phyloP scores from a whole-genome alignment of 306 rosid genomes.

The Cicer pinnatifidum region DNA sequence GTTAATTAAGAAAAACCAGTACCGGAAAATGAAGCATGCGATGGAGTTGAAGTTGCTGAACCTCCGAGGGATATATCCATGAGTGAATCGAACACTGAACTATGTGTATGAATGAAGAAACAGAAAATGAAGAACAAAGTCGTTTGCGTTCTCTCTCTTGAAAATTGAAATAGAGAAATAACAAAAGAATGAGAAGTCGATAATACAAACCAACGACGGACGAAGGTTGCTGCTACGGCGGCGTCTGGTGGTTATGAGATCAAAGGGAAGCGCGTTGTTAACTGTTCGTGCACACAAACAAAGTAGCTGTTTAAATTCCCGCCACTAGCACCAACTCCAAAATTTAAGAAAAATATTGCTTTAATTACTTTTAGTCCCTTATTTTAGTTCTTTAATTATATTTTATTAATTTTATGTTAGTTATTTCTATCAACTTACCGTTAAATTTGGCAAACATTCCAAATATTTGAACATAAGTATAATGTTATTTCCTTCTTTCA shows the following conservation, averaged over 20 bases:
- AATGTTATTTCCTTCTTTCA: too few relatives aligned
- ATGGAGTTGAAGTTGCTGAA: slow-evolving; percentile 39
- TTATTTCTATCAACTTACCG: too few relatives aligned
- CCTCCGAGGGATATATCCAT: slow-evolving; percentile 37
- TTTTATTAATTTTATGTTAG: too few relatives aligned
- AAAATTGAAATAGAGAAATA: not conserved
- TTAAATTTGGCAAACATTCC: too few relatives aligned
- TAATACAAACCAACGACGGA: slow-evolving; percentile 3
- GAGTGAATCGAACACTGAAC: slow-evolving; percentile 31
- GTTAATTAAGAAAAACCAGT: not conserved
- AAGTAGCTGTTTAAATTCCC: too few relatives aligned
- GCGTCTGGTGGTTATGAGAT: slow-evolving; percentile 10
- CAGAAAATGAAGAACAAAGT: slow-evolving; percentile 14
- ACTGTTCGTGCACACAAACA: not conserved
- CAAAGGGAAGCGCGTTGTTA: not conserved
- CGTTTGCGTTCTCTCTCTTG: slow-evolving; percentile 6
- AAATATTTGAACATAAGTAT: too few relatives aligned
- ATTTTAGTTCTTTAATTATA: too few relatives aligned
- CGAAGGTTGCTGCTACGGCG: not conserved
- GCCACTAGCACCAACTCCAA: too few relatives aligned
- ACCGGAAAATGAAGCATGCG: slow-evolving; percentile 43
- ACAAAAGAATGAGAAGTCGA: not conserved
- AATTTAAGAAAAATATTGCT: too few relatives aligned
- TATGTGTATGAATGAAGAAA: not conserved
- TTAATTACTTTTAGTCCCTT: too few relatives aligned